These are phyloP conservation scores for Smittium culicis DNA, from an alignment of 371 early-diverging fungal species.

Conservation along the genomic window DNA sequence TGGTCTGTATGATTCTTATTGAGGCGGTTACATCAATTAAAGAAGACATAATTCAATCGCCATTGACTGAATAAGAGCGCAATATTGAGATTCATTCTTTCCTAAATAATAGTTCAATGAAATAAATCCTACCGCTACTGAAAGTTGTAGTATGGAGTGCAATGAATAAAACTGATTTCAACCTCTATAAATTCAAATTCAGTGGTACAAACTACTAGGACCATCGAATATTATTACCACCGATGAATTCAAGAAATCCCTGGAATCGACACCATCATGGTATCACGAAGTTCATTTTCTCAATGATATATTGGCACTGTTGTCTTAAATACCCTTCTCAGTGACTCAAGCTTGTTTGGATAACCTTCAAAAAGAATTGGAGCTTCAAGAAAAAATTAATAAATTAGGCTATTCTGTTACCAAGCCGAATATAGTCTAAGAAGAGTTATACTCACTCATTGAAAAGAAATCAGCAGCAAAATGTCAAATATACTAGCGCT, in stretches of 20 bases:
- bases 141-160: not conserved
- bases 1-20: not conserved
- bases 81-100: not conserved
- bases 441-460: not conserved
- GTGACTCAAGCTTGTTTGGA: not conserved
- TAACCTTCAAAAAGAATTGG: not conserved
- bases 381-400: not conserved
- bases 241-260: not conserved
- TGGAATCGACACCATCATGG: too few relatives aligned
- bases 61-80: not conserved
- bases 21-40: not conserved
- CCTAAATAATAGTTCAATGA: not conserved
- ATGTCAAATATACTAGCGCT: not conserved
- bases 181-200: not conserved
- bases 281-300: too few relatives aligned
- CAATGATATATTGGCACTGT: not conserved
- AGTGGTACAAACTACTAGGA: not conserved
- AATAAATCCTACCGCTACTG: not conserved
- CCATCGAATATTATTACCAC: not conserved
- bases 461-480: not conserved
- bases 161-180: not conserved
- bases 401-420: not conserved
- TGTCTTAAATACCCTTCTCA: not conserved
- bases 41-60: not conserved
- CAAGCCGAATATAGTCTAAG: not conserved